phyloP scores from a whole-genome alignment of 306 rosid species.

The Trifolium fragiferum region DNA sequence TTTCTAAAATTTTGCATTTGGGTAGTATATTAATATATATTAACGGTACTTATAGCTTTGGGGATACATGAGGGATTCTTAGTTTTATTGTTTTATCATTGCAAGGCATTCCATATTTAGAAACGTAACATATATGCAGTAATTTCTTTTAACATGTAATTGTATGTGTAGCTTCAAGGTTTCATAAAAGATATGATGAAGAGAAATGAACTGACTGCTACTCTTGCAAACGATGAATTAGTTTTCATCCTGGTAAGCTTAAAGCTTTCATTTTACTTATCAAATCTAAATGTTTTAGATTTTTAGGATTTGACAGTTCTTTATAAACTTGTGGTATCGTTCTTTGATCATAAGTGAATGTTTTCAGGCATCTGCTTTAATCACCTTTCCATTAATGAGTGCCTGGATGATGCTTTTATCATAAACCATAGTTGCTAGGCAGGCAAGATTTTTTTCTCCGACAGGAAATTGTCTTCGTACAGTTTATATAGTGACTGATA shows the following conservation, averaged over 20 bases:
- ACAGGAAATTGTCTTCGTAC: neutral
- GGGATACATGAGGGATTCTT: neutral
- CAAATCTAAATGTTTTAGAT: constrained; percentile 7
- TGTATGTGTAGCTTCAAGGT: constrained; percentile 70
- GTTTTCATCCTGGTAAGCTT: constrained; percentile 76
- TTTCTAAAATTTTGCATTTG: constrained; percentile 7
- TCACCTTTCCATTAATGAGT: constrained; percentile 73
- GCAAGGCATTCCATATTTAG: neutral
- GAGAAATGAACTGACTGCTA: constrained; percentile 63
- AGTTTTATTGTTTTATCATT: constrained; percentile 34
- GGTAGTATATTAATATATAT: neutral
- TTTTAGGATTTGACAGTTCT: constrained; percentile 3
- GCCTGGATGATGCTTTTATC: constrained; percentile 80
- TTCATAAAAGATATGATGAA: constrained; percentile 68
- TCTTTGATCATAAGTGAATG: constrained; percentile 42
- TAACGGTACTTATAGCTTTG: neutral
- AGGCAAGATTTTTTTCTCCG: neutral
- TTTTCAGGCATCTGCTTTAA: constrained; percentile 78
- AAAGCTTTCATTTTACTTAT: constrained; percentile 30
- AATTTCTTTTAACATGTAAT: neutral
- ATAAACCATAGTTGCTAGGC: constrained; percentile 43
- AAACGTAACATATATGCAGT: constrained; percentile 17
- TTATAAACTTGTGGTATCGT: constrained; percentile 18
- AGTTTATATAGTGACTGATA: constrained; percentile 19
- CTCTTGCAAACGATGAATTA: constrained; percentile 68